These are phyloP conservation scores for Wickerhamomyces mucosus DNA, from an alignment of 805 yeast genomes.

Conservation along the genomic window DNA sequence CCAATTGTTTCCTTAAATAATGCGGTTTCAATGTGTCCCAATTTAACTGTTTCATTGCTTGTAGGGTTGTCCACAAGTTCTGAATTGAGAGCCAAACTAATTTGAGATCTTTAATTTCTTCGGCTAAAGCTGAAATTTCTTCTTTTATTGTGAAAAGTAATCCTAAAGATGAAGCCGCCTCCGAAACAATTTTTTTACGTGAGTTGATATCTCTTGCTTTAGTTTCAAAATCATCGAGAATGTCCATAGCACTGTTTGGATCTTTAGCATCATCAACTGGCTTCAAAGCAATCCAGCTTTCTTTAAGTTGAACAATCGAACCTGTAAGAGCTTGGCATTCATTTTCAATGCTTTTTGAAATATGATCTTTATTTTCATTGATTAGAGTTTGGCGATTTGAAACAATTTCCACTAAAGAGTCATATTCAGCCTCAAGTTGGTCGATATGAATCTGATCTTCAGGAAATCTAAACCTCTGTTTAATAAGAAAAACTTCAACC, in stretches of 20 bases:
- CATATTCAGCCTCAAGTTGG: conserved; percentile 45
- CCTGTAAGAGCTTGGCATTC: conserved; percentile 30
- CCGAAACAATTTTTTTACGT: conserved; percentile 7
- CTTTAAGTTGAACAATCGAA: conserved; percentile 20
- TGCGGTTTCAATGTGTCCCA: conserved; percentile 46
- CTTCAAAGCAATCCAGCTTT: conserved; percentile 38
- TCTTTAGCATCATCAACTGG: conserved; percentile 34
- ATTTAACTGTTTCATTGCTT: conserved; percentile 27
- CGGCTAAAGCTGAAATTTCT: conserved; percentile 24
- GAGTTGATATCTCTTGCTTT: conserved; percentile 15
- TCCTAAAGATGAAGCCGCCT: conserved; percentile 27
- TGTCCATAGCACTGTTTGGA: conserved; percentile 35
- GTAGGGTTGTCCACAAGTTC: conserved; percentile 37
- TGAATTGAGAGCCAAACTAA: conserved; percentile 58
- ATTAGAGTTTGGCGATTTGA: conserved; percentile 27
- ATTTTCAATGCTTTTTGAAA: conserved; percentile 30
- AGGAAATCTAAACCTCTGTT: conserved; percentile 39
- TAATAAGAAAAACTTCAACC: conserved; percentile 30
- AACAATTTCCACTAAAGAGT: conserved; percentile 31
- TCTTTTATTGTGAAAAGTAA: conserved; percentile 22
- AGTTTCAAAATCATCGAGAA: conserved; percentile 21
- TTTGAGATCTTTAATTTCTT: conserved; percentile 47
- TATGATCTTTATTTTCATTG: conserved; percentile 30
- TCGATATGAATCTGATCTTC: conserved; percentile 51
- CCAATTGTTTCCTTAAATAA: conserved; percentile 37